These are phyloP conservation scores for Mycena sanguinolenta DNA, from an alignment of 768 basidiomycete genomes.

Conservation along the genomic window DNA sequence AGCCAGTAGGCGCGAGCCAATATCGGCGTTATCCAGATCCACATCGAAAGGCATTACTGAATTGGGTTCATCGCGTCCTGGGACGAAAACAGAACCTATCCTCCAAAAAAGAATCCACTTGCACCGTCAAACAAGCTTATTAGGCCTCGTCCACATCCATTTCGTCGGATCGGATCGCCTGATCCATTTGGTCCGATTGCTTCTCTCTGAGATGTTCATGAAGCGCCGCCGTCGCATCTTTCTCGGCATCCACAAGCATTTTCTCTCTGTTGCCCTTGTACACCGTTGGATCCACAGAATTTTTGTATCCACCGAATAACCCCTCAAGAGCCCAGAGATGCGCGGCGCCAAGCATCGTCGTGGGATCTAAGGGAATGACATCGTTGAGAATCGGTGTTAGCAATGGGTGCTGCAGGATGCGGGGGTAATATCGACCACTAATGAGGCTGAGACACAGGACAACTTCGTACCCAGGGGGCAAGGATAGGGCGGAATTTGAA, in stretches of 20 bases:
- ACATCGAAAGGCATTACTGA: too few species aligned
- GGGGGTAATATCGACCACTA: slow-evolving; percentile 86
- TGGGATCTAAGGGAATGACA: slow-evolving; percentile 53
- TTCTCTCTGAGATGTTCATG: slow-evolving; percentile 53
- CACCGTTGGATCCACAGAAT: slow-evolving; percentile 75
- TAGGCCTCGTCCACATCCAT: neutral
- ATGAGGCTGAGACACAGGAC: slow-evolving; percentile 79
- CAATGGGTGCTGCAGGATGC: slow-evolving; percentile 75
- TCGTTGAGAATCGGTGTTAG: slow-evolving; percentile 56
- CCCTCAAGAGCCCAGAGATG: slow-evolving; percentile 83
- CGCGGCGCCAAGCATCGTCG: slow-evolving; percentile 55
- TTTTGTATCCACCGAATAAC: slow-evolving; percentile 73
- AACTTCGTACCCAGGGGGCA: slow-evolving; percentile 68
- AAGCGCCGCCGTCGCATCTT: slow-evolving; percentile 58
- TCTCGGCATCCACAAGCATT: slow-evolving; percentile 77
- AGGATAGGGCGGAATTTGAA: slow-evolving; percentile 81
- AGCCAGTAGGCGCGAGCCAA: too few species aligned
- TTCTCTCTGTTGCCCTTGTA: slow-evolving; percentile 64
- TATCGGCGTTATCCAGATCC: too few species aligned
- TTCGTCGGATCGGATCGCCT: neutral
- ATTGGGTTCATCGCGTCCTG: too few species aligned
- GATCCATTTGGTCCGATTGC: too few species aligned
- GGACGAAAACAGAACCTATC: too few species aligned
- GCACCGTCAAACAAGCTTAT: neutral
- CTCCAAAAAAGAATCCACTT: too few species aligned